A percentile compares a stretch with the other conserved stretches of the same genome.
These are phyloP conservation scores for Ustilago lituana DNA, from an alignment of 1,284 basidiomycete species.

Conservation along the genomic window DNA sequence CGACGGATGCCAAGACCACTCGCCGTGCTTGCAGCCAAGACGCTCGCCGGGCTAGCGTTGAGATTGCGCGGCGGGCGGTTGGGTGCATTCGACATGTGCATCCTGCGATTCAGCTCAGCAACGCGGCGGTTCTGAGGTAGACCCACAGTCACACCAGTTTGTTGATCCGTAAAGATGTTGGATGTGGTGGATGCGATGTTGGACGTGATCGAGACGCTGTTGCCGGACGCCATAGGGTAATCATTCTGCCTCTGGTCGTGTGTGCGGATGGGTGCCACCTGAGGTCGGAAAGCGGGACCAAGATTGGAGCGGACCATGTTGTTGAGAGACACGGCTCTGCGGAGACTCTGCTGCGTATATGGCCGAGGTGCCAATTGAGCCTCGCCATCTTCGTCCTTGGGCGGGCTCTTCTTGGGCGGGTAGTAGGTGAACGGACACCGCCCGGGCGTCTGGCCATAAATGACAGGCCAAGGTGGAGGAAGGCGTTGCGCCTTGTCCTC, in stretches of 20 bases:
- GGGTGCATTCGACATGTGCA: conserved; percentile 47
- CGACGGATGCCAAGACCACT: conserved; percentile 45
- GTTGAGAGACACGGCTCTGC: conserved; percentile 80
- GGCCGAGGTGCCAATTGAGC: conserved; percentile 5
- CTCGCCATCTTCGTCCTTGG: conserved; percentile 21
- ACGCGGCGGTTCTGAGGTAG: conserved; percentile 54
- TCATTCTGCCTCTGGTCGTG: conserved; percentile 36
- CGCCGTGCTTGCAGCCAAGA: conserved; percentile 40
- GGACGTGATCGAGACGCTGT: conserved; percentile 90
- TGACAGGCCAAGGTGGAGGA: conserved; percentile 70
- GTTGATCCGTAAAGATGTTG: conserved; percentile 58
- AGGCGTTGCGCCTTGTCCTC: conserved; percentile 14
- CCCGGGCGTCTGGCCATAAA: conserved; percentile 69
- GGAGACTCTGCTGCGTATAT: conserved; percentile 68
- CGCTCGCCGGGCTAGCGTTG: conserved; percentile 42
- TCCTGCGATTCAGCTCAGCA: conserved; percentile 52
- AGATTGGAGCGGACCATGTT: conserved; percentile 73
- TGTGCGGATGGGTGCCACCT: conserved; percentile 16
- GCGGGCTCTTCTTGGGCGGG: conserved; percentile 37
- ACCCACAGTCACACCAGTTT: conserved; percentile 33
- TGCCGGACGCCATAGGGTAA: conserved; percentile 69
- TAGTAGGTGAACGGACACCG: conserved; percentile 67
- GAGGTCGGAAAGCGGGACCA: conserved; percentile 24
- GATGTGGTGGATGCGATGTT: conserved; percentile 87
- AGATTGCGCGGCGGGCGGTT: conserved; percentile 16